A percentile compares a stretch with the other conserved stretches of the same genome.
phyloP scores from a whole-genome alignment of 257 asterid species.

The Prunella vulgaris region DNA sequence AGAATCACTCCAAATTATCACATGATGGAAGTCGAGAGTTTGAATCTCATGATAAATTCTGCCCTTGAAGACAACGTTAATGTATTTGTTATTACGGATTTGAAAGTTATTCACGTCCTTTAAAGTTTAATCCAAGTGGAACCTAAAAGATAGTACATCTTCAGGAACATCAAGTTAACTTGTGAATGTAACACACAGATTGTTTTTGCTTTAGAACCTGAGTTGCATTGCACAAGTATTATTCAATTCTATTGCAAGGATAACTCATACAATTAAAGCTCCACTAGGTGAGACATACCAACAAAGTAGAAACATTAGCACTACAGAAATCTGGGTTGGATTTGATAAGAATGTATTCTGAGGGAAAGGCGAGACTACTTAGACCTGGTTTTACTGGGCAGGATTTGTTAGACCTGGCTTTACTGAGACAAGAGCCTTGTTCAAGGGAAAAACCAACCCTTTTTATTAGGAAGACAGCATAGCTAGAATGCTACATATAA shows the following conservation, averaged over 20 bases:
- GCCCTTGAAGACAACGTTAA: too few species aligned
- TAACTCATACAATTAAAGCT: neutral
- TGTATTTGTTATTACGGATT: too few species aligned
- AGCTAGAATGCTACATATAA: neutral
- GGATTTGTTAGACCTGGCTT: too few species aligned
- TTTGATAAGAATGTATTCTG: too few species aligned
- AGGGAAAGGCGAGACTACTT: too few species aligned
- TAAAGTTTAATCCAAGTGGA: neutral
- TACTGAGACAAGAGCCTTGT: neutral
- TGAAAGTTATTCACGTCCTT: too few species aligned
- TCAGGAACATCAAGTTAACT: neutral
- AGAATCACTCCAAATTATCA: neutral
- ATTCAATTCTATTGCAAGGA: neutral
- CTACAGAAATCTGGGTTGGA: neutral
- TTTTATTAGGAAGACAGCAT: neutral
- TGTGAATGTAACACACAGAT: neutral
- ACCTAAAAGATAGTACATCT: neutral
- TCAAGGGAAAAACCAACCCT: neutral
- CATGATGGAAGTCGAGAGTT: neutral
- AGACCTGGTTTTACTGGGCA: too few species aligned
- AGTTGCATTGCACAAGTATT: neutral
- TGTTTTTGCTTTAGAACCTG: neutral
- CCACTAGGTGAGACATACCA: neutral
- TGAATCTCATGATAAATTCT: neutral
- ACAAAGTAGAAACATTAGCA: neutral